phyloP scores from a whole-genome alignment of 2,329 filamentous ascomycete species.

The Cladosporium phlei region DNA sequence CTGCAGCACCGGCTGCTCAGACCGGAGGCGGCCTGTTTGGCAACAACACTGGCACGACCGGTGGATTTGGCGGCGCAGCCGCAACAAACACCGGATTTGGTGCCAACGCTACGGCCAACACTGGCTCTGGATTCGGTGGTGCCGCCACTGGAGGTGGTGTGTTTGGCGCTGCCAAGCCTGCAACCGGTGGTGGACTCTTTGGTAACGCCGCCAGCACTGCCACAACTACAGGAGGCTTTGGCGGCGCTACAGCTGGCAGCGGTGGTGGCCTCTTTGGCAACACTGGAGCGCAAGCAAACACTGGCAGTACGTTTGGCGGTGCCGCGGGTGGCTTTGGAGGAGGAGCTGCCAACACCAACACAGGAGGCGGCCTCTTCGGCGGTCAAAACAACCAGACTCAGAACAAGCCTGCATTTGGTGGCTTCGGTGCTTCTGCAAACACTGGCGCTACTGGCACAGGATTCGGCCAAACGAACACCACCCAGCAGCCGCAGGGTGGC shows the following conservation, averaged over 20 bases:
- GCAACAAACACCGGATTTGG: slow-evolving; percentile 24
- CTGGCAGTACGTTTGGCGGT: slow-evolving; percentile 8
- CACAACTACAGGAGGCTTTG: slow-evolving; percentile 12
- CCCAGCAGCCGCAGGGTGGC: slow-evolving; percentile 11
- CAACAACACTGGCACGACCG: slow-evolving; percentile 24
- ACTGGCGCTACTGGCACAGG: slow-evolving; percentile 21
- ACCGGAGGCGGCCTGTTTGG: slow-evolving; percentile 29
- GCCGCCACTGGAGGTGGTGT: slow-evolving; percentile 21
- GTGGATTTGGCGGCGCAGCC: slow-evolving; percentile 33
- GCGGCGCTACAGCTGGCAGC: slow-evolving; percentile 13
- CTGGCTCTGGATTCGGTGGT: slow-evolving; percentile 20
- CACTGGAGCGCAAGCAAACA: slow-evolving; percentile 11
- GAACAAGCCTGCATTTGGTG: slow-evolving; percentile 25
- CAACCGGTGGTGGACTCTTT: slow-evolving; percentile 24
- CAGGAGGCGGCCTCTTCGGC: slow-evolving; percentile 35
- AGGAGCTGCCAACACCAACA: slow-evolving; percentile 3
- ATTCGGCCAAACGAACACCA: slow-evolving; percentile 41
- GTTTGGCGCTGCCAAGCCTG: slow-evolving; percentile 37
- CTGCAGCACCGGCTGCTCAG: slow-evolving; percentile 29
- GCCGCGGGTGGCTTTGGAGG: slow-evolving; percentile 12
- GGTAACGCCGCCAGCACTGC: slow-evolving; percentile 26
- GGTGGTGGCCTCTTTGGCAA: slow-evolving; percentile 16
- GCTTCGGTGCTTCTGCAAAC: slow-evolving; percentile 29
- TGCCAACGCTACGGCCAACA: slow-evolving; percentile 25
- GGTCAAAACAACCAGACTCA: slow-evolving; percentile 14